Conservation (phyloP, 257 asterid genomes). For the Misopates orontium region DNA sequence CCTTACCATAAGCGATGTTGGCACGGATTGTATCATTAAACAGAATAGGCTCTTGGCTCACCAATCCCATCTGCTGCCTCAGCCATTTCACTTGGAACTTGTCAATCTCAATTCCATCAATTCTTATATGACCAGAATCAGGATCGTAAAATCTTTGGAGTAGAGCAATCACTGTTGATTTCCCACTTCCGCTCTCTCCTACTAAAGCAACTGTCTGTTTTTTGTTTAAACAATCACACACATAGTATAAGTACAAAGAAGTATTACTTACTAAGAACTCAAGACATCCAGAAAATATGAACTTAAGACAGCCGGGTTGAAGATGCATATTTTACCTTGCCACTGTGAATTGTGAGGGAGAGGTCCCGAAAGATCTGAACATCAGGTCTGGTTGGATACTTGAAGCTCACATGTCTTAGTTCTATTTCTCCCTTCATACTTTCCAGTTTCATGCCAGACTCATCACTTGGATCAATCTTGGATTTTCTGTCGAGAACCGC, state of each 20-base stretch:
- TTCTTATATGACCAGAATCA: slow-evolving; percentile 61
- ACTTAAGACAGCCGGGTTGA: too few relatives aligned
- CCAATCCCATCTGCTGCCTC: slow-evolving; percentile 91
- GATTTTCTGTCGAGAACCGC: slow-evolving; percentile 72
- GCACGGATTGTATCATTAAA: slow-evolving; percentile 82
- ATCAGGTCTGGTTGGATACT: slow-evolving; percentile 85
- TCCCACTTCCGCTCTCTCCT: slow-evolving; percentile 96
- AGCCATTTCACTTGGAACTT: slow-evolving; percentile 81
- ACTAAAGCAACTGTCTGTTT: slow-evolving; percentile 80
- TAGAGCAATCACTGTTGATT: slow-evolving; percentile 75
- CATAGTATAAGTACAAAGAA: neutral
- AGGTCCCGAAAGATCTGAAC: slow-evolving; percentile 67
- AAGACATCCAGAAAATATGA: neutral
- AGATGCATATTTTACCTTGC: slow-evolving; percentile 54
- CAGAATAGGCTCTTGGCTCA: slow-evolving; percentile 84
- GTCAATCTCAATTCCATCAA: slow-evolving; percentile 79
- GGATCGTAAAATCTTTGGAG: slow-evolving; percentile 83
- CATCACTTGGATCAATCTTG: slow-evolving; percentile 72
- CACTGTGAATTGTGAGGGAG: slow-evolving; percentile 58
- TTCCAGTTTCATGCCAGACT: slow-evolving; percentile 66
- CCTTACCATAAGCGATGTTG: slow-evolving; percentile 82
- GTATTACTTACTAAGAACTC: neutral
- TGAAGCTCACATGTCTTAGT: slow-evolving; percentile 66
- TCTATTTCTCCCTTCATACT: slow-evolving; percentile 74
- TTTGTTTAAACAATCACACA: slow-evolving; percentile 38